A percentile compares a stretch with the other conserved stretches of the same genome.
These are phyloP conservation scores for Puccinellia tenuiflora DNA, from an alignment of 176 grass and related monocot genomes.

Conservation along the genomic window DNA sequence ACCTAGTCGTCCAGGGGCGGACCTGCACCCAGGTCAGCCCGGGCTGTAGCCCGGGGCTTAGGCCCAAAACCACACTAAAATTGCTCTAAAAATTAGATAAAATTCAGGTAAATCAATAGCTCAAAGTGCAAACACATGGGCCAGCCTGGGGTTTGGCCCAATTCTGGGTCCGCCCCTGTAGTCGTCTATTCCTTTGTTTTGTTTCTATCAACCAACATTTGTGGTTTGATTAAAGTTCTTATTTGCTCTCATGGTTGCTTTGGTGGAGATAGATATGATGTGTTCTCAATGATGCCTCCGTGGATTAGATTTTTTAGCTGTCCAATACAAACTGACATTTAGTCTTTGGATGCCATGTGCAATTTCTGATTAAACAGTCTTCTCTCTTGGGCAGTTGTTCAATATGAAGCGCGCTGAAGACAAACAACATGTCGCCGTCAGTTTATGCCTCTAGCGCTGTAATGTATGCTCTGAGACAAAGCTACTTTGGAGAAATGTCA, in stretches of 20 bases:
- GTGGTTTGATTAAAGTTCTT: not conserved
- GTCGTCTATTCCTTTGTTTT: not conserved
- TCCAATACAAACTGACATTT: not conserved
- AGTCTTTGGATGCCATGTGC: not conserved
- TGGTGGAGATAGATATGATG: not conserved
- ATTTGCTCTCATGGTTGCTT: not conserved
- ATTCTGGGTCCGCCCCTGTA: no score
- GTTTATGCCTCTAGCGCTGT: not conserved
- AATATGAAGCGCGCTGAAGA: constrained; percentile 44
- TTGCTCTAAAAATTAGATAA: no score
- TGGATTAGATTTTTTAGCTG: not conserved
- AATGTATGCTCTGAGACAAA: not conserved
- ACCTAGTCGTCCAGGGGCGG: fast-evolving
- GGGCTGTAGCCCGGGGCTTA: no score
- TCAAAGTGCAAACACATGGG: no score
- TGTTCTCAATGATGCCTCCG: not conserved
- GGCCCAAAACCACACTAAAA: no score
- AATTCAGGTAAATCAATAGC: no score
- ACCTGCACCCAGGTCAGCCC: no score
- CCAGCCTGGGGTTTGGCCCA: no score
- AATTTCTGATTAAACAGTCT: not conserved
- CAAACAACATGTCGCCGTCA: not conserved
- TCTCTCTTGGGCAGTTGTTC: constrained; percentile 24
- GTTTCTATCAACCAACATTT: not conserved
- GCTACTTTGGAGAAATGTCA: not conserved